Evolutionary conservation across 2,329 filamentous ascomycete species (phyloP).

Genomic region (Venturia pyrina): DNA sequence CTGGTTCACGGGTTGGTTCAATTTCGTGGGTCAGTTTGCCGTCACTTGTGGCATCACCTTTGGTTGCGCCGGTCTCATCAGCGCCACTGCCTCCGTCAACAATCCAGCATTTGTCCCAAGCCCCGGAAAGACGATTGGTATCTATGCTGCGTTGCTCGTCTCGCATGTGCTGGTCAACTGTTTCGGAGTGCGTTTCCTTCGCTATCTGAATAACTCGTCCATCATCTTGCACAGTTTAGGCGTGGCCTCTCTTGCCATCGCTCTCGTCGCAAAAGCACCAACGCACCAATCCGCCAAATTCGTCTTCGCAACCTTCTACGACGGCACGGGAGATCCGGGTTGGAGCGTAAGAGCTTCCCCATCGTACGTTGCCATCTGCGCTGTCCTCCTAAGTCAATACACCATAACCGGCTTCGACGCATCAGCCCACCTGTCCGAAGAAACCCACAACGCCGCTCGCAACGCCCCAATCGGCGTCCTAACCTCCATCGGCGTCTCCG

Average conservation of each 20-base stretch:
- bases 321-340: conserved; percentile 41
- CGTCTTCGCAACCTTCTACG: conserved; percentile 45
- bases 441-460: conserved; percentile 47
- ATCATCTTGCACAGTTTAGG: conserved; percentile 47
- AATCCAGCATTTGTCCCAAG: conserved; percentile 31
- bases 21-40: conserved; percentile 38
- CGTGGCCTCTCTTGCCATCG: conserved; percentile 43
- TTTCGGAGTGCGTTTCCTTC: conserved; percentile 46
- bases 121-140: conserved; percentile 44
- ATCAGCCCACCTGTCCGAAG: conserved; percentile 47
- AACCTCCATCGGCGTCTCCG: conserved; percentile 45
- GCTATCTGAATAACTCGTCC: conserved; percentile 47
- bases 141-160: conserved; percentile 47
- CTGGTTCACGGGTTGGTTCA: conserved; percentile 40
- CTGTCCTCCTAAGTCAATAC: conserved; percentile 46
- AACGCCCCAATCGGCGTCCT: conserved; percentile 49
- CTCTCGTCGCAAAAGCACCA: conserved; percentile 47
- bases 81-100: conserved; percentile 36
- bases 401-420: conserved; percentile 46
- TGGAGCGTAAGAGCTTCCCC: conserved; percentile 45
- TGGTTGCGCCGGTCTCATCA: conserved; percentile 36
- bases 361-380: conserved; percentile 45
- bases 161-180: conserved; percentile 47
- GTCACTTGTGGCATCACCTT: conserved; percentile 41
- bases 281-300: conserved; percentile 45